A percentile compares a stretch with the other conserved stretches of the same genome.
These are phyloP conservation scores for Fusarium tricinctum DNA, from an alignment of 2,329 filamentous ascomycete genomes.

Conservation along the genomic window DNA sequence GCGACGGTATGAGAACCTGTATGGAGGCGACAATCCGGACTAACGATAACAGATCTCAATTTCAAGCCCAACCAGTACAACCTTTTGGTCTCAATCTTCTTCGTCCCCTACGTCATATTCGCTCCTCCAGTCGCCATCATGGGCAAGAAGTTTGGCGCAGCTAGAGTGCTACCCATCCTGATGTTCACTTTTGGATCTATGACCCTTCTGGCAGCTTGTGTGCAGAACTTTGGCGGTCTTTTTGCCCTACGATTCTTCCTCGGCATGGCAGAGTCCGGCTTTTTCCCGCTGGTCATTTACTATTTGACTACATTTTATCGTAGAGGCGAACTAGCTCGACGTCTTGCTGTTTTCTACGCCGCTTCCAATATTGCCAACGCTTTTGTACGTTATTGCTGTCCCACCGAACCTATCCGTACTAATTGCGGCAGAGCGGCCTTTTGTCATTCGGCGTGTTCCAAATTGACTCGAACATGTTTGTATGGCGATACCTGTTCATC, in stretches of 20 bases:
- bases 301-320: constrained; percentile 23
- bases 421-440: background rate
- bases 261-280: constrained; percentile 12
- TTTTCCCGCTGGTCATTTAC: constrained; percentile 25
- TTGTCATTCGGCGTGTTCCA: constrained; percentile 19
- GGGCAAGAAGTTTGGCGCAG: constrained; percentile 16
- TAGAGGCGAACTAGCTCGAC: constrained; percentile 18
- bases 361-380: constrained; percentile 22
- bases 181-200: constrained; percentile 24
- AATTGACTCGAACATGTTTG: constrained; percentile 10
- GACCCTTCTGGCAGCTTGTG: constrained; percentile 15
- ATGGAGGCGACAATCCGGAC: rapidly evolving
- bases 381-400: background rate
- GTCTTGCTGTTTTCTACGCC: constrained; percentile 17
- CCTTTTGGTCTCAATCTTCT: constrained; percentile 26
- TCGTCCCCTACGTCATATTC: constrained; percentile 24
- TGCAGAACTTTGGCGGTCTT: constrained; percentile 19
- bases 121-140: constrained; percentile 16
- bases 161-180: constrained; percentile 7
- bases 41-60: constrained; percentile 14
- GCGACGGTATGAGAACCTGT: background rate
- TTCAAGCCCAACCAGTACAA: constrained; percentile 23
- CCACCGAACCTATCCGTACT: rapidly evolving
- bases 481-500: constrained; percentile 24
- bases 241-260: constrained; percentile 21